phyloP scores from a whole-genome alignment of 257 asterid species.

The Avicennia marina region DNA sequence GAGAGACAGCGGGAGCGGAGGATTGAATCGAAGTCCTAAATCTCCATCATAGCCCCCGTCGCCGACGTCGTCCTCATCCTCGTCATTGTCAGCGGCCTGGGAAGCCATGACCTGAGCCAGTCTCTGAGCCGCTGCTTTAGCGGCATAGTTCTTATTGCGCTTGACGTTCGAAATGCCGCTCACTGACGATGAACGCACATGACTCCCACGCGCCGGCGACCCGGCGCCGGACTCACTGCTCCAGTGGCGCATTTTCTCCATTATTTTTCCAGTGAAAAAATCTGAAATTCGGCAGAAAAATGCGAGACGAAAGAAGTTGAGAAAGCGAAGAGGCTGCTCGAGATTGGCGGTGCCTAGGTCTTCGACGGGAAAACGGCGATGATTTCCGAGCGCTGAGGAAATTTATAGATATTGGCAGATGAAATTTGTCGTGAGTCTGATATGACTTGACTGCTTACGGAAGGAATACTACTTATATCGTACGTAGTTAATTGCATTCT shows the following conservation, averaged over 20 bases:
- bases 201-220: slow-evolving; percentile 48
- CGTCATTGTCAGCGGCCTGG: slow-evolving; percentile 55
- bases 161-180: slow-evolving; percentile 82
- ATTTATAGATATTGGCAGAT: slow-evolving; percentile 19
- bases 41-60: slow-evolving; percentile 40
- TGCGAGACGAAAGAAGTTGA: too few relatives aligned
- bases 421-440: background rate
- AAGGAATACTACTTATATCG: slow-evolving; percentile 13
- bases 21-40: slow-evolving; percentile 62
- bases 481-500: slow-evolving; percentile 13
- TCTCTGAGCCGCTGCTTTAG: slow-evolving; percentile 98
- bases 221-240: slow-evolving; percentile 58
- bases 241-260: slow-evolving; percentile 78
- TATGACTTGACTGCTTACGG: background rate
- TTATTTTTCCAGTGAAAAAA: too few relatives aligned
- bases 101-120: slow-evolving; percentile 99
- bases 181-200: slow-evolving; percentile 64
- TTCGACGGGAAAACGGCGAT: slow-evolving; percentile 24
- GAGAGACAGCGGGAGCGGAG: slow-evolving; percentile 64
- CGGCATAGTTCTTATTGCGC: slow-evolving; percentile 94
- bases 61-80: slow-evolving; percentile 47
- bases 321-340: too few relatives aligned
- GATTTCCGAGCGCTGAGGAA: slow-evolving; percentile 19
- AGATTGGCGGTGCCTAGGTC: slow-evolving; percentile 42
- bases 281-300: too few relatives aligned